Evolutionary conservation across 2,329 filamentous ascomycete species (phyloP).

Genomic region (Arthrinium phaeospermum): DNA sequence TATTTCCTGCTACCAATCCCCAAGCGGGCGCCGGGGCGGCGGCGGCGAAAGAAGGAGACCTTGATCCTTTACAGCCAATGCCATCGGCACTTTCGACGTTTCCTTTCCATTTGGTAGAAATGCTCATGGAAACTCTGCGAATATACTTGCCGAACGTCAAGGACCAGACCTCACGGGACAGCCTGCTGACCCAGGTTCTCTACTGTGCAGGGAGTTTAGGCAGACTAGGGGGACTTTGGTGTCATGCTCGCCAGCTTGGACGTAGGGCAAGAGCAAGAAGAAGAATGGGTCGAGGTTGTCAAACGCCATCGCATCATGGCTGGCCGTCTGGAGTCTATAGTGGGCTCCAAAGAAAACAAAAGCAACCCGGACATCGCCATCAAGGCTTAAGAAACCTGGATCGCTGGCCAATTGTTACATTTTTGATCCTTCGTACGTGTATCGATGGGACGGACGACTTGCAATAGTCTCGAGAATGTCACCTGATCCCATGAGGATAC

Average conservation of each 20-base stretch:
- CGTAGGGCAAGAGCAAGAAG: slow-evolving; percentile 51
- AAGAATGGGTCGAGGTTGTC: slow-evolving; percentile 88
- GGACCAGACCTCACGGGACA: slow-evolving; percentile 82
- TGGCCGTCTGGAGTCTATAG: slow-evolving; percentile 74
- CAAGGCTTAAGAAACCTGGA: slow-evolving; percentile 24
- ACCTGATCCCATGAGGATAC: not conserved
- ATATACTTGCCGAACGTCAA: slow-evolving; percentile 81
- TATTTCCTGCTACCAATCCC: slow-evolving; percentile 68
- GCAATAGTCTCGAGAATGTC: not conserved
- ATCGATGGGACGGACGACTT: not conserved
- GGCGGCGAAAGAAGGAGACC: slow-evolving; percentile 27
- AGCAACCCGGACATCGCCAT: slow-evolving; percentile 24
- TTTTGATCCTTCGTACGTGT: not conserved
- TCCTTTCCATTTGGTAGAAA: slow-evolving; percentile 79
- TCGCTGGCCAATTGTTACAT: not conserved
- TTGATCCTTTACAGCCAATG: slow-evolving; percentile 60
- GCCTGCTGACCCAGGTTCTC: slow-evolving; percentile 87
- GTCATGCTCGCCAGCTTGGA: slow-evolving; percentile 76
- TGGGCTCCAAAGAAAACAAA: slow-evolving; percentile 56
- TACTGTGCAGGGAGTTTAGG: slow-evolving; percentile 94
- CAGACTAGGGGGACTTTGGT: slow-evolving; percentile 89
- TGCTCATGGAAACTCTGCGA: slow-evolving; percentile 78
- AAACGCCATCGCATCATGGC: slow-evolving; percentile 86
- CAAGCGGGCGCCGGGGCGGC: slow-evolving; percentile 27
- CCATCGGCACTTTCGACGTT: slow-evolving; percentile 84